phyloP scores from a whole-genome alignment of 192 early-diverging fungal genomes.

The Oehlia diaphana region DNA sequence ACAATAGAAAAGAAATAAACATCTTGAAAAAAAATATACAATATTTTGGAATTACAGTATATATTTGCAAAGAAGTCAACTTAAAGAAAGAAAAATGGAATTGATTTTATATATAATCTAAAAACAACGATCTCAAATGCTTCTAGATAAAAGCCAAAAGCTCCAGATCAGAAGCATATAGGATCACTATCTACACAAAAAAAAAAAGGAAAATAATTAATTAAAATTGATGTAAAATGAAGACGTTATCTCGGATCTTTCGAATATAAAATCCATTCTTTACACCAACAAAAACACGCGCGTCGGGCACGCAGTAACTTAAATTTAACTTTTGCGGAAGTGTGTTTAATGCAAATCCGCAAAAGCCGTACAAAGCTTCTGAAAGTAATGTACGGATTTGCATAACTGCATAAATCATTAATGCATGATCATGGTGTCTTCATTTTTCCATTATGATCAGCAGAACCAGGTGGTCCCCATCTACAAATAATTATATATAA shows the following conservation, averaged over 20 bases:
- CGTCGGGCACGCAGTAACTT: not conserved
- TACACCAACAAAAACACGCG: not conserved
- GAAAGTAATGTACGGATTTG: not conserved
- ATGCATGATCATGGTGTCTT: slow-evolving; percentile 18
- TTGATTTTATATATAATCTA: not conserved
- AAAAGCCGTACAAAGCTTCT: not conserved
- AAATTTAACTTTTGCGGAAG: not conserved
- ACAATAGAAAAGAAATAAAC: not conserved
- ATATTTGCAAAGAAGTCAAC: not conserved
- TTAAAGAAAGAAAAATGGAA: not conserved
- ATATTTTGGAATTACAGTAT: not conserved
- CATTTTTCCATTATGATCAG: slow-evolving; percentile 28
- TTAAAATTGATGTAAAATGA: not conserved
- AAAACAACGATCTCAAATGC: not conserved
- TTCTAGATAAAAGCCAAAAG: not conserved
- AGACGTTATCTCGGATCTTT: not conserved
- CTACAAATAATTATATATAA: not conserved
- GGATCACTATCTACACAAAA: not conserved
- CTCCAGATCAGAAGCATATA: not conserved
- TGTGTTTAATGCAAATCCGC: not conserved
- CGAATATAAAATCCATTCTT: not conserved
- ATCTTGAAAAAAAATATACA: not conserved
- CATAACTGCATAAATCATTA: not conserved
- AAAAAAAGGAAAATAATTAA: not conserved
- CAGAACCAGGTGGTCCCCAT: slow-evolving; percentile 25